phyloP scores from a whole-genome alignment of 2,329 filamentous ascomycete genomes.

The Aschersonia sp. region DNA sequence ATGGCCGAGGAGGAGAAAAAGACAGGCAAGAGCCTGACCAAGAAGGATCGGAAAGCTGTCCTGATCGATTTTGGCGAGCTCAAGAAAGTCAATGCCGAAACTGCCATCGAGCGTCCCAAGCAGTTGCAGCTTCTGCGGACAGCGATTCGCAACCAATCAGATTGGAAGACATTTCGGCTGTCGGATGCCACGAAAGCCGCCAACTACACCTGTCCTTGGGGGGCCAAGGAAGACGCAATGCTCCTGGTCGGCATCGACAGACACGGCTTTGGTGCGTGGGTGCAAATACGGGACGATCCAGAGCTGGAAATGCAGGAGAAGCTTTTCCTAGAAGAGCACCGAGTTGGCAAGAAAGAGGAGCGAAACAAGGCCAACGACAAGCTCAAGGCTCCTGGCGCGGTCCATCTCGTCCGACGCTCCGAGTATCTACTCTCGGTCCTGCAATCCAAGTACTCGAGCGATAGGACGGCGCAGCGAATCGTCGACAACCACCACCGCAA shows the following conservation, averaged over 20 bases:
- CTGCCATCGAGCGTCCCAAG: slow-evolving; percentile 76
- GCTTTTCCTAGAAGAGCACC: slow-evolving; percentile 91
- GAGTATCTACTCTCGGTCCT: slow-evolving; percentile 94
- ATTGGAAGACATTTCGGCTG: slow-evolving; percentile 71
- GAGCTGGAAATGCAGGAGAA: slow-evolving; percentile 80
- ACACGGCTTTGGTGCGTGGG: slow-evolving; percentile 93
- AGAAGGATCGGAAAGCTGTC: slow-evolving; percentile 96
- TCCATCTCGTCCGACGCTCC: slow-evolving; percentile 85
- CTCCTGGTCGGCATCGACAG: slow-evolving; percentile 83
- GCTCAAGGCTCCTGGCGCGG: slow-evolving; percentile 88
- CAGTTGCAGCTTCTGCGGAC: slow-evolving; percentile 77
- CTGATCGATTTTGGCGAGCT: slow-evolving; percentile 88
- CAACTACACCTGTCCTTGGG: slow-evolving; percentile 85
- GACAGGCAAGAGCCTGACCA: slow-evolving; percentile 68
- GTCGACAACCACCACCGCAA: slow-evolving; percentile 91
- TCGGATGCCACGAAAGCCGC: slow-evolving; percentile 85
- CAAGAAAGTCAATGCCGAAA: slow-evolving; percentile 92
- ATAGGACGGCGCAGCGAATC: slow-evolving; percentile 60
- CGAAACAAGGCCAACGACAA: slow-evolving; percentile 63
- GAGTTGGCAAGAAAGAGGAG: slow-evolving; percentile 95
- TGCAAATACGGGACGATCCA: slow-evolving; percentile 79
- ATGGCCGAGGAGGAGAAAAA: slow-evolving; percentile 72
- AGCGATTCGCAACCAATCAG: slow-evolving; percentile 49
- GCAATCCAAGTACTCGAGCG: slow-evolving; percentile 68
- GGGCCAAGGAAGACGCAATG: slow-evolving; percentile 90